Base-by-base conservation (phyloP, 306 rosid species). In the Quercus mongolica region DNA sequence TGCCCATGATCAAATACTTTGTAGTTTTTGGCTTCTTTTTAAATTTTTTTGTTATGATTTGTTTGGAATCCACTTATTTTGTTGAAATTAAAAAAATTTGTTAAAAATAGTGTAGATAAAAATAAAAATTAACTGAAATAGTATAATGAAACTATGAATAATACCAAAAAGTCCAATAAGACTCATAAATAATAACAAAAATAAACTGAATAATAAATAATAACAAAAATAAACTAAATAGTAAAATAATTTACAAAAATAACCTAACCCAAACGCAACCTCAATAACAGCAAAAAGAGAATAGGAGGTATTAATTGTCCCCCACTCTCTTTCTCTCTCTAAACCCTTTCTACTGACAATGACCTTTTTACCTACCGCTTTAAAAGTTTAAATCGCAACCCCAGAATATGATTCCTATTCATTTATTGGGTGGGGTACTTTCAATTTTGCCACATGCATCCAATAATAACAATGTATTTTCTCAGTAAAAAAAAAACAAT, bases 121-220 rank as follows among this genome's bases (percentile, higher is more conserved):
- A 1, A 0, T 35, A 35, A 6, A 35, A 35, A 0, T 35, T 6
- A 35, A 2, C 0, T 35, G 0, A 35, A 35, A 35, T 35, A 35
- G 0, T 35, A 5, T 5, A 35, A 0, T 35, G 41, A 1, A 2
- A 35, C 8, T 0, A 35, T 35, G 2, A 33, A 33, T 33, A 5
- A 0, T 33, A 33, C 7, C 0, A 33, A 35, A 35, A 35, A 35
- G 1, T 35, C 0, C 0, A 33, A 0, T 33, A 0, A 33, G 0
- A 1, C 38, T 0, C 0, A 33, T 33, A 0, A 33, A 5, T 33
- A 5, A 0, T 33, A 33, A 33, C 0, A 33, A 33, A 33, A 33
- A 33, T 33, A 33, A 5, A 33, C 0, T 33, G 1, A 33, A 33
- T 33, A 33, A 0, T 33, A 33, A 33, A 33, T 33, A 5, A 0